Evolutionary conservation across 257 asterid species (phyloP).

Genomic region (Petunia secreta): DNA sequence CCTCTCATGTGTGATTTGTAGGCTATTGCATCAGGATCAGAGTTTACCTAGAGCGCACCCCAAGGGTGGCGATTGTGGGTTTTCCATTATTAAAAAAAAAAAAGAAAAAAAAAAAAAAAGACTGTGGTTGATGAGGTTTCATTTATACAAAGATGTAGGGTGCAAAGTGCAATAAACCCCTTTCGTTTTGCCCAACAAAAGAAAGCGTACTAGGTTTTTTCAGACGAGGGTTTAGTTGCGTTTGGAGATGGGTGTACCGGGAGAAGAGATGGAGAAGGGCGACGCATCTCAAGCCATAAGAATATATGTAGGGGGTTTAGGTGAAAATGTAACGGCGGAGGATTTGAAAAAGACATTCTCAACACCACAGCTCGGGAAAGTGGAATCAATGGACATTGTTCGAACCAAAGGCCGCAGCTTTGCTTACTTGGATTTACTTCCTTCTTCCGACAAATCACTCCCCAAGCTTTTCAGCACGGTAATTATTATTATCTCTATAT

Average conservation of each 20-base stretch:
- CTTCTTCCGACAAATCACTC: slow-evolving; percentile 84
- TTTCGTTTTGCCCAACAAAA: neutral
- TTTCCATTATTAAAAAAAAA: neutral
- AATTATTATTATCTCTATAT: slow-evolving; percentile 32
- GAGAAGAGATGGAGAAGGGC: slow-evolving; percentile 26
- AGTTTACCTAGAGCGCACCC: no score
- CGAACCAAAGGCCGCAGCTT: slow-evolving; percentile 87
- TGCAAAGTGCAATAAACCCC: neutral
- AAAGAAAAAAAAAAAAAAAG: no score
- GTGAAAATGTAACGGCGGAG: slow-evolving; percentile 55
- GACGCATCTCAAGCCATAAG: slow-evolving; percentile 35
- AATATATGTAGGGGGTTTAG: slow-evolving; percentile 81
- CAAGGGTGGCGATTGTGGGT: no score
- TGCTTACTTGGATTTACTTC: slow-evolving; percentile 76
- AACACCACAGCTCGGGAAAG: slow-evolving; percentile 71
- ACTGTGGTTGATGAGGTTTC: neutral
- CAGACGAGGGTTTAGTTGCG: neutral
- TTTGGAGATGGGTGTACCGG: neutral
- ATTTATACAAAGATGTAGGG: neutral
- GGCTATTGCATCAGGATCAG: no score
- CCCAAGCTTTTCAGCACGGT: slow-evolving; percentile 92
- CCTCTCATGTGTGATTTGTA: no score
- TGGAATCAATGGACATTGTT: slow-evolving; percentile 68
- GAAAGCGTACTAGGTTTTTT: neutral
- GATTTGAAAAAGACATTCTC: slow-evolving; percentile 78